Evolutionary conservation across 768 basidiomycete species (phyloP).

Genomic region (Podaxis sp.): DNA sequence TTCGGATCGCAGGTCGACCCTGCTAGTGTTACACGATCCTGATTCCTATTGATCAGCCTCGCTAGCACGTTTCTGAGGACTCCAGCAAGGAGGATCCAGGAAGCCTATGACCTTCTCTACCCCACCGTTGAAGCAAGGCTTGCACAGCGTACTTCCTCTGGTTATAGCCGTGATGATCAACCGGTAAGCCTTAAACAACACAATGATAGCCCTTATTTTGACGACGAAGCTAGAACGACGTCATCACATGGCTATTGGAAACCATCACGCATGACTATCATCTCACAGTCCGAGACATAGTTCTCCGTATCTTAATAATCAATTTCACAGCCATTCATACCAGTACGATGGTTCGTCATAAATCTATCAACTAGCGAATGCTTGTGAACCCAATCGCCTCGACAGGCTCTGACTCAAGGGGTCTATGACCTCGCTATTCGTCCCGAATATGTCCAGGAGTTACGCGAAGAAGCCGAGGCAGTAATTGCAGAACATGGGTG

Average conservation of each 20-base stretch:
- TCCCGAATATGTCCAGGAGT: slow-evolving; percentile 28
- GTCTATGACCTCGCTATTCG: slow-evolving; percentile 34
- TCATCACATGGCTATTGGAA: slow-evolving; percentile 49
- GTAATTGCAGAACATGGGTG: slow-evolving; percentile 33
- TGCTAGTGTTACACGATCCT: background rate
- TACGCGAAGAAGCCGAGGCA: slow-evolving; percentile 42
- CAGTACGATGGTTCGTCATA: slow-evolving; percentile 34
- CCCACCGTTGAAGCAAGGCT: slow-evolving; percentile 17
- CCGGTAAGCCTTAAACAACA: background rate
- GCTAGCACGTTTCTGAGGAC: slow-evolving; percentile 12
- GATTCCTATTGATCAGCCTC: background rate
- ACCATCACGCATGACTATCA: slow-evolving; percentile 29
- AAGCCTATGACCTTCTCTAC: background rate
- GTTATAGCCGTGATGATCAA: slow-evolving; percentile 13
- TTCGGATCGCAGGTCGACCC: background rate
- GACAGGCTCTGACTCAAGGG: slow-evolving; percentile 32
- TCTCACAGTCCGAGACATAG: slow-evolving; percentile 26
- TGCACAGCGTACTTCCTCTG: slow-evolving; percentile 1
- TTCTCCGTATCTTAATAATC: slow-evolving; percentile 32
- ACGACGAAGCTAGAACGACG: slow-evolving; percentile 33
- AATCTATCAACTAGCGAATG: background rate
- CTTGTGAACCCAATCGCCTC: background rate
- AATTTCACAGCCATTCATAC: slow-evolving; percentile 47
- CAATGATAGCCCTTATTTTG: background rate
- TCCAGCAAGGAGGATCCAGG: slow-evolving; percentile 8